Conservation (phyloP, 352 stramenopile species). For the Phytophthora multivora region DNA sequence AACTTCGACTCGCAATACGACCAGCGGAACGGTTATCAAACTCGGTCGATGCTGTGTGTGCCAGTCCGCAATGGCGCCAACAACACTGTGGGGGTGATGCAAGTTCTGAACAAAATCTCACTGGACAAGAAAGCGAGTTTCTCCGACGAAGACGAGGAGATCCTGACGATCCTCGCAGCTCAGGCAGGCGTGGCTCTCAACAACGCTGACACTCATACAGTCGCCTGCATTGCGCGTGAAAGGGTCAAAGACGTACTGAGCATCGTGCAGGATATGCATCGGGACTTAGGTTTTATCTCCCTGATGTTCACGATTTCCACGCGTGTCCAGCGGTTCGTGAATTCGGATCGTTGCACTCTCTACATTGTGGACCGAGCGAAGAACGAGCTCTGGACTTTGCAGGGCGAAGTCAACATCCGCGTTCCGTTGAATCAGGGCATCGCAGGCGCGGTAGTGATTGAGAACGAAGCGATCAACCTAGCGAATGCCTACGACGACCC, state of each 20-base stretch:
- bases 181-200: conserved; percentile 88
- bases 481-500: conserved; percentile 87
- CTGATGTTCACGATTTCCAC: conserved; percentile 93
- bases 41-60: conserved; percentile 91
- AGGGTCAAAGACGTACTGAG: conserved; percentile 82
- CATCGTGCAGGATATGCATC: conserved; percentile 92
- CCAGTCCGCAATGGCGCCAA: conserved; percentile 83
- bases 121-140: conserved; percentile 70
- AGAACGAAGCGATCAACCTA: conserved; percentile 81
- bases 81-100: conserved; percentile 87
- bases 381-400: conserved; percentile 91
- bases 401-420: conserved; percentile 89
- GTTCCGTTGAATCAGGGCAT: conserved; percentile 89
- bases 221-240: conserved; percentile 57
- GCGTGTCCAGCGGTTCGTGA: conserved; percentile 84
- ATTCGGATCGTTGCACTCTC: conserved; percentile 92
- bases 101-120: conserved; percentile 89
- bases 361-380: conserved; percentile 92
- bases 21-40: conserved; percentile 91
- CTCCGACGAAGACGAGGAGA: conserved; percentile 87
- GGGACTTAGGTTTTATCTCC: conserved; percentile 88
- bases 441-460: conserved; percentile 71
- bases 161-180: conserved; percentile 83
- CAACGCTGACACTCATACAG: conserved; percentile 79
- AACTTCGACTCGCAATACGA: conserved; percentile 94